Percentiles rank a stretch among this genome's conserved stretches.
Conservation (phyloP, 495 filamentous ascomycete genomes). For the Staphylotrichum longicolle region DNA sequence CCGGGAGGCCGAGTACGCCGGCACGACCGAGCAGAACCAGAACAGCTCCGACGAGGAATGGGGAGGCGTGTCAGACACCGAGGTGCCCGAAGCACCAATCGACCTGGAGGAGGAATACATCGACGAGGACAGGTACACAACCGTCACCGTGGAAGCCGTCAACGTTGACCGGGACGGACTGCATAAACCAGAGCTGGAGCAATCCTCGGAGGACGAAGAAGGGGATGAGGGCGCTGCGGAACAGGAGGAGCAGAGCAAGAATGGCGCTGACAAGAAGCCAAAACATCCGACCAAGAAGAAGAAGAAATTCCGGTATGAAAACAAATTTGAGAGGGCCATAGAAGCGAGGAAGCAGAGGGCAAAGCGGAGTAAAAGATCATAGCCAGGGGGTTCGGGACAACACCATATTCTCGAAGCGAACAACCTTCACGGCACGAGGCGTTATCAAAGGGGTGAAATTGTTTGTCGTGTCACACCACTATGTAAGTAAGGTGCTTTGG, state of each 20-base stretch:
- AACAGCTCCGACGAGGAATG: slow-evolving; percentile 54
- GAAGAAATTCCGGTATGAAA: slow-evolving; percentile 91
- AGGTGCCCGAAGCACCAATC: slow-evolving; percentile 41
- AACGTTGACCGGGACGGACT: slow-evolving; percentile 71
- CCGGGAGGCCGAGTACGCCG: slow-evolving; percentile 52
- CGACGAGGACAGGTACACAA: slow-evolving; percentile 93
- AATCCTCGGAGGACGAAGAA: slow-evolving; percentile 44
- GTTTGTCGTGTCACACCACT: slow-evolving; percentile 13
- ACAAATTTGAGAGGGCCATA: slow-evolving; percentile 68
- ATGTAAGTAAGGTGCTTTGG: slow-evolving; percentile 7
- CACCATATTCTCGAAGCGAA: neutral
- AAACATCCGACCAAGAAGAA: slow-evolving; percentile 67
- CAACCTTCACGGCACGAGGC: neutral
- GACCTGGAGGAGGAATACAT: slow-evolving; percentile 91
- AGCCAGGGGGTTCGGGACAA: neutral
- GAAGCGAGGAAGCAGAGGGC: slow-evolving; percentile 64
- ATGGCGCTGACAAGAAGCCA: slow-evolving; percentile 45
- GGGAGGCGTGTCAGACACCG: slow-evolving; percentile 58
- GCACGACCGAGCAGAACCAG: slow-evolving; percentile 37
- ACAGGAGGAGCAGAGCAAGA: slow-evolving; percentile 32
- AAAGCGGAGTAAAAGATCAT: slow-evolving; percentile 46
- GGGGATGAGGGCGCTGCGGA: slow-evolving; percentile 34
- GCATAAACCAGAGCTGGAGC: slow-evolving; percentile 49
- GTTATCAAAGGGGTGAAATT: slow-evolving; percentile 9
- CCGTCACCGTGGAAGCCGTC: slow-evolving; percentile 90